Conservation (phyloP, 768 basidiomycete species). For the Asterophora parasitica region DNA sequence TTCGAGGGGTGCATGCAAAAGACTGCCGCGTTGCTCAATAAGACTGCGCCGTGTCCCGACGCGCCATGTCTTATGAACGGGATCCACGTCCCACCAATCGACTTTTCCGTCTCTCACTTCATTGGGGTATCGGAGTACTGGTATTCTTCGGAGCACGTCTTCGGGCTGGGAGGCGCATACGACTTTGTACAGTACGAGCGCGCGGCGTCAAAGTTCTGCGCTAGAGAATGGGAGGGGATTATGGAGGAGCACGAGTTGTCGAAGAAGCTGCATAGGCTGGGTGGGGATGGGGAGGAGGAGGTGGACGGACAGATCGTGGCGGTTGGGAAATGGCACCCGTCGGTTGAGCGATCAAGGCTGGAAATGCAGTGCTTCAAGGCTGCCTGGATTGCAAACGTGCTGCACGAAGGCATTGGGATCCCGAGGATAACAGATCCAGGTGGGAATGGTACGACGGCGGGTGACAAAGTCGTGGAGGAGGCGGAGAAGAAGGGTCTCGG, state of each 20-base stretch:
- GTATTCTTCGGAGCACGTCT: constrained; percentile 98
- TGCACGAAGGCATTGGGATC: constrained; percentile 94
- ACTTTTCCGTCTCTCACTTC: constrained; percentile 89
- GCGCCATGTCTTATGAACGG: constrained; percentile 92
- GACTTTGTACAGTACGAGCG: constrained; percentile 96
- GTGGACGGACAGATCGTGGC: constrained; percentile 56
- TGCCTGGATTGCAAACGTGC: constrained; percentile 93
- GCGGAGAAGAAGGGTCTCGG: constrained; percentile 83
- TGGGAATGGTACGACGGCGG: constrained; percentile 68
- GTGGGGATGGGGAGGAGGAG: constrained; percentile 64
- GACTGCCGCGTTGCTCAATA: constrained; percentile 79
- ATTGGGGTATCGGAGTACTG: constrained; percentile 99
- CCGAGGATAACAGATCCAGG: constrained; percentile 85
- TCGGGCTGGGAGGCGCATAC: constrained; percentile 91
- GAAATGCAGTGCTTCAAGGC: constrained; percentile 99
- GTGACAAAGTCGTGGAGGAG: constrained; percentile 66
- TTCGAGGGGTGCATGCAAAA: constrained; percentile 78
- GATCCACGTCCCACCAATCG: constrained; percentile 88
- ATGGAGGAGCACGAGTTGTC: constrained; percentile 59
- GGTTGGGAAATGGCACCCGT: constrained; percentile 62
- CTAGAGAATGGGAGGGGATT: constrained; percentile 73
- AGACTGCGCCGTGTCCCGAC: constrained; percentile 75
- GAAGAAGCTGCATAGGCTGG: constrained; percentile 40
- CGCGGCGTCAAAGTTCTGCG: constrained; percentile 84
- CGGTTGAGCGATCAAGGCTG: constrained; percentile 78